Conservation (phyloP, 2,329 filamentous ascomycete species). For the Aspergillus sp. region DNA sequence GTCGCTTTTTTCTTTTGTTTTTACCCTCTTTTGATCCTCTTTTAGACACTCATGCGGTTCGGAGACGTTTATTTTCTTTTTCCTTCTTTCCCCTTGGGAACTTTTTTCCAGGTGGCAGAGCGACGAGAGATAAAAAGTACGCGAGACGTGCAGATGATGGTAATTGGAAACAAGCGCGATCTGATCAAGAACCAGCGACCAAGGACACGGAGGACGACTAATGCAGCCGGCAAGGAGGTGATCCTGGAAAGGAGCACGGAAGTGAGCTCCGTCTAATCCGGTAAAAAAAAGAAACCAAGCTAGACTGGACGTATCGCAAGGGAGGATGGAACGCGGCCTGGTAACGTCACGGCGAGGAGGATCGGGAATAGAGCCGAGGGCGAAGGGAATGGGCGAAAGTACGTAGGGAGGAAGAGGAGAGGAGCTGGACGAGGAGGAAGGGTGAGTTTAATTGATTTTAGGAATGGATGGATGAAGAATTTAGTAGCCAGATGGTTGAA, state of each 20-base stretch:
- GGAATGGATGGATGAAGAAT: conserved; percentile 29
- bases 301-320: conserved; percentile 25
- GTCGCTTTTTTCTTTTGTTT: conserved; percentile 17
- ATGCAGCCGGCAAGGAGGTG: conserved; percentile 38
- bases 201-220: conserved; percentile 26
- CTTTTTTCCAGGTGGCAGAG: conserved; percentile 11
- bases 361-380: conserved; percentile 14
- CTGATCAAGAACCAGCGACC: conserved; percentile 20
- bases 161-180: conserved; percentile 19
- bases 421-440: conserved; percentile 16
- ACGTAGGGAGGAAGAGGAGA: conserved; percentile 17
- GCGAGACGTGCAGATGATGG: conserved; percentile 17
- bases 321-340: conserved; percentile 22
- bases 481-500: conserved; percentile 26
- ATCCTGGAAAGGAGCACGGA: conserved; percentile 34
- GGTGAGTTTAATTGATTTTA: conserved; percentile 21
- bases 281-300: conserved; percentile 16
- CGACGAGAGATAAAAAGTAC: conserved; percentile 1
- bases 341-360: conserved; percentile 23
- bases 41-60: conserved; percentile 15
- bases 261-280: conserved; percentile 25
- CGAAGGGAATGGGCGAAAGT: conserved; percentile 18
- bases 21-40: conserved; percentile 8
- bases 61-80: conserved; percentile 8
- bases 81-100: conserved; percentile 4